phyloP scores from a whole-genome alignment of 2,329 filamentous ascomycete genomes.

The Nannizzia gypsea region DNA sequence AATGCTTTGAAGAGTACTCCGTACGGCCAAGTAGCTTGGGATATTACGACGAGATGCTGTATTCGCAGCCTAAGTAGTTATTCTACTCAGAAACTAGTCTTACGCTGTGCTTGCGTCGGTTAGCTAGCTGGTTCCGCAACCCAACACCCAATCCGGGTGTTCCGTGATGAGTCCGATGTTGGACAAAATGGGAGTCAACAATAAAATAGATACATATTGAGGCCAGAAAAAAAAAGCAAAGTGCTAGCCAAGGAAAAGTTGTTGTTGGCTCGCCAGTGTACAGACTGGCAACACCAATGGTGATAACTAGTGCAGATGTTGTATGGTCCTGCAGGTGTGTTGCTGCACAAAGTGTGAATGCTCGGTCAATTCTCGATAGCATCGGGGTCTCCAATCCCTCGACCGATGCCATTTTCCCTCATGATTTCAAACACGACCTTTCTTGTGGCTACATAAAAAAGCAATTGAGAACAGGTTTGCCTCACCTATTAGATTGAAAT shows the following conservation, averaged over 20 bases:
- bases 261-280: background rate
- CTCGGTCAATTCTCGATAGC: background rate
- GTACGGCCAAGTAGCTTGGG: background rate
- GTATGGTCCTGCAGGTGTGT: background rate
- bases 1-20: no score
- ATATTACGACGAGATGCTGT: background rate
- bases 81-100: background rate
- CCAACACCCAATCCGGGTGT: background rate
- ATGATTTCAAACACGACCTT: background rate
- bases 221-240: background rate
- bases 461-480: background rate
- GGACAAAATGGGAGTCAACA: background rate
- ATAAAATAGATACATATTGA: background rate
- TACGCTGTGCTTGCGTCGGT: background rate
- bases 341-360: background rate
- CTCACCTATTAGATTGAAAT: background rate
- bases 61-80: no score
- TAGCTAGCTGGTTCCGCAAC: background rate
- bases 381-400: background rate
- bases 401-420: background rate
- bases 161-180: background rate
- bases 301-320: background rate
- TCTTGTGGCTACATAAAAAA: background rate
- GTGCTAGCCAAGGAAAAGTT: background rate
- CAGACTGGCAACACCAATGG: background rate